Base-by-base conservation (phyloP, 2,329 filamentous ascomycete genomes). In the Tolypocladium cylindrosporum region DNA sequence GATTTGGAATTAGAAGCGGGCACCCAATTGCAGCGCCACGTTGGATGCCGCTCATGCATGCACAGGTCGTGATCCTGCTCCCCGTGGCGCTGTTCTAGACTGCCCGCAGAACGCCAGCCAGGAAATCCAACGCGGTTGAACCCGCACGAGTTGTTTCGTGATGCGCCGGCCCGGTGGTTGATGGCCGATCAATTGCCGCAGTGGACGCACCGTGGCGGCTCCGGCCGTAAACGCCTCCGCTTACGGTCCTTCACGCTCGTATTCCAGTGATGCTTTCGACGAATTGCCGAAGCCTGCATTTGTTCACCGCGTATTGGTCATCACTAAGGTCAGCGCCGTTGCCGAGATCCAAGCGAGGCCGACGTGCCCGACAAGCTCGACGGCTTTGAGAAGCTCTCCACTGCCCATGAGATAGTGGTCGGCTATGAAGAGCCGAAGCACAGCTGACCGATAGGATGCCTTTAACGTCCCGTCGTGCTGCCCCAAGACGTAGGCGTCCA, bases 401-500 rank as follows among this genome's bases (percentile, higher is more conserved):
- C 63, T 72, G 3, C 78, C 74, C 31, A 75, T 61, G 8, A 75
- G 67, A 11, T 75, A 61, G 19, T 68, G 68, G 54, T 80, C 73
- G 6, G 78, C 76, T 16, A 80, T 54, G 48, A 82, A 77, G 19
- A 79, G 61, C 55, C 67, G 72, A 55, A 75, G 56, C 10, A 80
- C 69, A 2, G 72, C 63, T 3, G 65, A 60, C 39, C 71, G 63
- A 60, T 82, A 82, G 1, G 56, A 37, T 27, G 41, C 62, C 63
- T 68, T 70, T 36, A 65, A 59, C 37, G 55, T 31, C 9, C 55
- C 41, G 34, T 73, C 65, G 27, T 67, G 68, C 43, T 68, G 63
- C n/a, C 54, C 59, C 10, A 80, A 64, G 5, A 81, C 71, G 59
- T 74, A 81, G 14, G 72, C 77, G 61, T 83, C 79, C 77, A 82